Percentiles rank a stretch among this genome's conserved stretches.
These are phyloP conservation scores for Orbilia oligospora DNA, from an alignment of 2,329 filamentous ascomycete species.

Conservation along the genomic window DNA sequence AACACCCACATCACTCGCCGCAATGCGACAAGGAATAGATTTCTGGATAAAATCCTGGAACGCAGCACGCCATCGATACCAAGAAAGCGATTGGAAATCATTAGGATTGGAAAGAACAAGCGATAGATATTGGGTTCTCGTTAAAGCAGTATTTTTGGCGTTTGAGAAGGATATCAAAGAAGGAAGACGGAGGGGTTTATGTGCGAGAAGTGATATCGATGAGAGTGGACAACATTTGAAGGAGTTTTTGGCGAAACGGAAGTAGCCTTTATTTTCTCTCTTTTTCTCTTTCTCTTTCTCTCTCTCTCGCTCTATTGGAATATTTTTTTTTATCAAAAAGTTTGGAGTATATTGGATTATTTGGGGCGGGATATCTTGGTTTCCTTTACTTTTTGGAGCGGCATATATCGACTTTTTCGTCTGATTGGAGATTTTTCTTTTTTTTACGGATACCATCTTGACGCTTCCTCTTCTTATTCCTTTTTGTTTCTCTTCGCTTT, in stretches of 20 bases:
- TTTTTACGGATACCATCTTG: conserved; percentile 29
- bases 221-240: conserved; percentile 57
- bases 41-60: conserved; percentile 58
- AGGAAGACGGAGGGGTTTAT: conserved; percentile 33
- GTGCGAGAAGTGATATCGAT: conserved; percentile 43
- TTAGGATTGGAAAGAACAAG: conserved; percentile 55
- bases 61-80: conserved; percentile 26
- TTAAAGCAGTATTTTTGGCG: conserved; percentile 55
- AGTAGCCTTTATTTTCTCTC: conserved; percentile 20
- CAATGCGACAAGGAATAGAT: conserved; percentile 52
- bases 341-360: conserved; percentile 5
- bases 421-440: background rate
- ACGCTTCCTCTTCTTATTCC: background rate
- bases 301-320: background rate
- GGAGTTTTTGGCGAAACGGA: conserved; percentile 60
- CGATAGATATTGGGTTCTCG: conserved; percentile 56
- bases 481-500: too few species aligned
- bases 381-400: conserved; percentile 32
- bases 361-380: background rate
- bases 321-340: conserved; percentile 21
- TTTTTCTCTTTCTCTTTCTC: background rate
- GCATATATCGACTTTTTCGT: conserved; percentile 11
- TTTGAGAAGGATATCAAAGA: conserved; percentile 57
- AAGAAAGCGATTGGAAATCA: conserved; percentile 44
- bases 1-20: conserved; percentile 22